Percentiles rank a stretch among this genome's conserved stretches.
Conservation (phyloP, 2,329 filamentous ascomycete species). For the Triangularia verruculosa region DNA sequence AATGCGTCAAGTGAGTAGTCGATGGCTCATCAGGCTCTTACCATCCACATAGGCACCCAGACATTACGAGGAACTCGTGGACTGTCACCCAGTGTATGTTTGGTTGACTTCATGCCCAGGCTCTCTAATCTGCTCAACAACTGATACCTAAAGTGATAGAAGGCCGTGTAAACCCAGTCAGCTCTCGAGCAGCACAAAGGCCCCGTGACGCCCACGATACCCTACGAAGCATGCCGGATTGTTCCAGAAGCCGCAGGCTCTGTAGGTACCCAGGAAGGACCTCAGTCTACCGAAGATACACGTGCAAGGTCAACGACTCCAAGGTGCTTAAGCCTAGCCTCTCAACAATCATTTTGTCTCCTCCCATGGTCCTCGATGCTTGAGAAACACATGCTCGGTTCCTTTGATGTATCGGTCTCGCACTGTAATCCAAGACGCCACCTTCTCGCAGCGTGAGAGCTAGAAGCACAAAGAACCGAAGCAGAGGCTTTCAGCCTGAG, state of each 20-base stretch:
- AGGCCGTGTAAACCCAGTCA: background rate
- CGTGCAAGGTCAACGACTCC: too few species aligned
- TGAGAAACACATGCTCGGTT: background rate
- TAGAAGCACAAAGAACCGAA: conserved; percentile 11
- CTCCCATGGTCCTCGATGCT: background rate
- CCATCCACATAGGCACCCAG: background rate
- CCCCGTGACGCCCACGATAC: background rate
- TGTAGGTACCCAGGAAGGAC: background rate
- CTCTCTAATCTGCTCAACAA: background rate
- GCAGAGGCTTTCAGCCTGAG: background rate
- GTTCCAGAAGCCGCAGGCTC: background rate
- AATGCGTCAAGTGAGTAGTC: background rate
- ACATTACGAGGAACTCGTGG: background rate
- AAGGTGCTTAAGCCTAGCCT: too few species aligned
- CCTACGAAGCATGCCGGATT: background rate
- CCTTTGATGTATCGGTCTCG: too few species aligned
- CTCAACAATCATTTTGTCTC: background rate
- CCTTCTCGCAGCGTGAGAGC: conserved; percentile 13
- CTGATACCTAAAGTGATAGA: too few species aligned
- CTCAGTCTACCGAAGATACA: too few species aligned
- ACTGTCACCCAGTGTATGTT: background rate
- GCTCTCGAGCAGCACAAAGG: background rate
- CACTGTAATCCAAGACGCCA: conserved; percentile 15
- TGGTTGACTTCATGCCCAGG: background rate
- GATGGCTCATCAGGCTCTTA: background rate